Evolutionary conservation across 164 flowering plant species (phyloP).

Genomic region (Vitis rotundifolia): DNA sequence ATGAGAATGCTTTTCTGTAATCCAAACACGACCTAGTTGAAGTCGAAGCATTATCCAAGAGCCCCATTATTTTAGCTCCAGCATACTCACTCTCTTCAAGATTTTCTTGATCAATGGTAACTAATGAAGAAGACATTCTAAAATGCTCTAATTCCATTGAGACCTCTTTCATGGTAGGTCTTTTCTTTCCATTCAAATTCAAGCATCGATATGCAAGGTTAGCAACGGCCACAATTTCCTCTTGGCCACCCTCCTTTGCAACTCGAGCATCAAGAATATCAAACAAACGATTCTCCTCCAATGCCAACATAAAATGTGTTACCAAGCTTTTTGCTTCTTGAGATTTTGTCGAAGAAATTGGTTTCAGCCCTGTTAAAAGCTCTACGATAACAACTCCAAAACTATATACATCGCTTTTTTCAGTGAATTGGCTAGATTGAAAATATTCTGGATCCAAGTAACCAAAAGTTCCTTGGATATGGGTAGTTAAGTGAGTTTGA

Average conservation of each 20-base stretch:
- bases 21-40: too few relatives aligned
- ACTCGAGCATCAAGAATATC: slow-evolving; percentile 3
- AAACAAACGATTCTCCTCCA: slow-evolving; percentile 1
- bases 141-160: slow-evolving; percentile 10
- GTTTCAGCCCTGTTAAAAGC: slow-evolving; percentile 2
- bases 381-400: not conserved
- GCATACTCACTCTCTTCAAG: too few relatives aligned
- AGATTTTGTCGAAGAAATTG: not conserved
- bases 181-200: slow-evolving; percentile 8
- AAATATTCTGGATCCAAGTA: not conserved
- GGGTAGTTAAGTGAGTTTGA: not conserved
- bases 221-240: not conserved
- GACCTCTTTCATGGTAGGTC: slow-evolving; percentile 16
- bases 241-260: not conserved
- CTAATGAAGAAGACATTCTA: not conserved
- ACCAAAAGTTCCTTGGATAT: not conserved
- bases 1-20: too few relatives aligned
- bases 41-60: too few relatives aligned
- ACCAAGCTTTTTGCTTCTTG: not conserved
- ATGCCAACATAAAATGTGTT: not conserved
- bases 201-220: slow-evolving; percentile 11
- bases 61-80: not conserved
- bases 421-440: too few relatives aligned
- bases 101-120: too few relatives aligned
- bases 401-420: too few relatives aligned